A percentile compares a stretch with the other conserved stretches of the same genome.
Conservation (phyloP, 2,329 filamentous ascomycete genomes). For the Pseudogymnoascus verrucosus region DNA sequence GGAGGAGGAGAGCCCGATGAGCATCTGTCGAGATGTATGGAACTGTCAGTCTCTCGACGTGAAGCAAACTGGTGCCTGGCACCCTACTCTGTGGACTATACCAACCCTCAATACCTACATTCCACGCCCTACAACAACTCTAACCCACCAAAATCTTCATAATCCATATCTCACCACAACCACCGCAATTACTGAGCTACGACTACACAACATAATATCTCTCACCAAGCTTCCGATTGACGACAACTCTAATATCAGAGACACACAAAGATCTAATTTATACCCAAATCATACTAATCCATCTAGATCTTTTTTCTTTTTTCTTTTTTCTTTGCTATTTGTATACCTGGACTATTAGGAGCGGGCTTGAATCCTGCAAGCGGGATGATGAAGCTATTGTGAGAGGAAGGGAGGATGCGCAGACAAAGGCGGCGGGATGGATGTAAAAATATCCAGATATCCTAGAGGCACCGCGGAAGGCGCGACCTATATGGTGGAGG, state of each 20-base stretch:
- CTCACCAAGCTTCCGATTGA: background rate
- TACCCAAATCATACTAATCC: background rate
- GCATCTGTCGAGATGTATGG: background rate
- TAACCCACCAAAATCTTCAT: background rate
- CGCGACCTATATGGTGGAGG: background rate
- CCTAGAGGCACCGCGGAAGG: background rate
- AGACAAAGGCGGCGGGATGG: background rate
- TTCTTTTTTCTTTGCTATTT: background rate
- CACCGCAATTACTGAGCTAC: background rate
- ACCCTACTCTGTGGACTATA: background rate
- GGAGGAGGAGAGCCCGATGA: constrained; percentile 30
- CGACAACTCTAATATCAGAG: background rate
- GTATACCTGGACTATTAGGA: background rate
- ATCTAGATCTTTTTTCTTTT: background rate
- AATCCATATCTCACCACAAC: background rate
- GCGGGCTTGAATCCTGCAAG: background rate
- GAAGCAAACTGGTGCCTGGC: background rate
- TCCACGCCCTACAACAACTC: background rate
- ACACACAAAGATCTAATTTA: background rate
- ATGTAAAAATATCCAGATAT: background rate
- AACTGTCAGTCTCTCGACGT: background rate
- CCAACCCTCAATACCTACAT: background rate
- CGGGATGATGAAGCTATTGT: background rate
- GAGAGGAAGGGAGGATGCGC: background rate
- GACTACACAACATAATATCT: background rate